A percentile compares a stretch with the other conserved stretches of the same genome.
Evolutionary conservation across 1,284 basidiomycete genomes (phyloP).

Genomic region (Puccinia hordei): DNA sequence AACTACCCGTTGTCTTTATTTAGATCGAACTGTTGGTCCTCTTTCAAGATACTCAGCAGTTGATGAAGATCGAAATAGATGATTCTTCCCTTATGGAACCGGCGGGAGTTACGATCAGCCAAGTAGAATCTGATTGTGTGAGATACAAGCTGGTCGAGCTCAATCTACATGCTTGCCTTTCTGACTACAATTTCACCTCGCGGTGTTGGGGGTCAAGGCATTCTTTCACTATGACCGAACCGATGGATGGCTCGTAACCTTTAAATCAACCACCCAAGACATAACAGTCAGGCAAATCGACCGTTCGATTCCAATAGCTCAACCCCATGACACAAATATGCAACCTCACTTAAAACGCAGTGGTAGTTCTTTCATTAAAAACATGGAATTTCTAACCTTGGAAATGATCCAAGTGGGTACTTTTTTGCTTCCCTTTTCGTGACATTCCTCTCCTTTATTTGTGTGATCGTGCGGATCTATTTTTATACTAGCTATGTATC

Average conservation of each 20-base stretch:
- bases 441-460: not conserved
- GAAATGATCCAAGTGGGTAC: not conserved
- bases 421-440: not conserved
- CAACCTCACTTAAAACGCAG: not conserved
- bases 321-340: not conserved
- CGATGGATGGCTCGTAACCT: not conserved
- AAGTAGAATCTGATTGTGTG: conserved; percentile 27
- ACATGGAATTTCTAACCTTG: not conserved
- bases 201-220: not conserved
- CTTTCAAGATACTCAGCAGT: conserved; percentile 3
- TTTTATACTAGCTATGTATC: not conserved
- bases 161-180: not conserved
- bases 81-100: conserved; percentile 1
- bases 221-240: conserved; percentile 11
- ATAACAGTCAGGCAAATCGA: not conserved
- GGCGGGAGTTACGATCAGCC: not conserved
- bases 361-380: not conserved
- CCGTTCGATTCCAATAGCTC: not conserved
- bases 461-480: not conserved
- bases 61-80: conserved; percentile 10
- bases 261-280: conserved; percentile 6
- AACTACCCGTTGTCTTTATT: not conserved
- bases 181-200: not conserved
- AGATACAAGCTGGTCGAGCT: not conserved
- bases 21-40: conserved; percentile 21